Conservation (phyloP, 1,139 yeast species). For the Lodderomyces metapsilosis region DNA sequence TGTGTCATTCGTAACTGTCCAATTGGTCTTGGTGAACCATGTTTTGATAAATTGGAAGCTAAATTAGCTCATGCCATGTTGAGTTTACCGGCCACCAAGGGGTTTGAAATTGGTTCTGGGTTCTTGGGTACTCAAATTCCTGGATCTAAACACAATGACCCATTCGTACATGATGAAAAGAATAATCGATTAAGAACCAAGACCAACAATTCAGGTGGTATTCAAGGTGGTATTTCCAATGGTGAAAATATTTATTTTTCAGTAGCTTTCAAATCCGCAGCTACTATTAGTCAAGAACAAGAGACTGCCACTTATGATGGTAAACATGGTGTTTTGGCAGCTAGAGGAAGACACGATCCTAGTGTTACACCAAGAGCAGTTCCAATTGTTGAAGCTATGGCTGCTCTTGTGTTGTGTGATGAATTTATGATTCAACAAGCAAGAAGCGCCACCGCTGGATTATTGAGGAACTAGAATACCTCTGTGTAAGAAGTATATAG, state of each 20-base stretch:
- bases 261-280: conserved; percentile 97
- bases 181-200: conserved; percentile 68
- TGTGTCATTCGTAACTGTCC: conserved; percentile 95
- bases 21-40: conserved; percentile 94
- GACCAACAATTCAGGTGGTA: conserved; percentile 94
- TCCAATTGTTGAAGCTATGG: conserved; percentile 97
- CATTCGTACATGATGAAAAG: conserved; percentile 61
- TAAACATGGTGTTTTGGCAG: conserved; percentile 79
- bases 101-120: conserved; percentile 96
- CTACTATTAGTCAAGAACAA: conserved; percentile 94
- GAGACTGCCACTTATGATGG: conserved; percentile 87
- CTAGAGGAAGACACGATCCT: conserved; percentile 98
- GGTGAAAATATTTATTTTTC: conserved; percentile 94
- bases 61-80: conserved; percentile 95
- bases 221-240: conserved; percentile 96
- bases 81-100: conserved; percentile 96
- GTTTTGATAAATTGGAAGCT: conserved; percentile 95
- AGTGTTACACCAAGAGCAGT: conserved; percentile 98
- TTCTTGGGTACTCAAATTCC: conserved; percentile 86
- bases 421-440: conserved; percentile 81
- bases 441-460: conserved; percentile 51
- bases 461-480: conserved; percentile 14
- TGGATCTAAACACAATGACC: conserved; percentile 92
- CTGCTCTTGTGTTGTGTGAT: conserved; percentile 90
- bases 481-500: neutral